A percentile compares a stretch with the other conserved stretches of the same genome.
These are phyloP conservation scores for Forsythia viridissima DNA, from an alignment of 257 asterid species.

Conservation along the genomic window DNA sequence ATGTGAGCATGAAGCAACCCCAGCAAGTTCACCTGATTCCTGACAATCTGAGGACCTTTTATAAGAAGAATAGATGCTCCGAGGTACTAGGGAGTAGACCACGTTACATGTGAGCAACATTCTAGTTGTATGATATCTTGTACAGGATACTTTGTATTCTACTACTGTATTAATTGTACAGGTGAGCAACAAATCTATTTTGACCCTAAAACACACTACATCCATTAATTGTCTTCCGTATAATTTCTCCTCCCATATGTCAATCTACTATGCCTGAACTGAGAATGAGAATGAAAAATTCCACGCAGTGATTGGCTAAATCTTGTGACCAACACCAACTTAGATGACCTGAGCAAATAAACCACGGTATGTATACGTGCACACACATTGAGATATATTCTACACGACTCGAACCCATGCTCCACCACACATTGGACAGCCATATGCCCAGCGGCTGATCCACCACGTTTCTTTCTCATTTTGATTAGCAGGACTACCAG, in stretches of 20 bases:
- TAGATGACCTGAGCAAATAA: background rate
- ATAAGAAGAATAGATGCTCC: background rate
- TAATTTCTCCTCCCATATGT: background rate
- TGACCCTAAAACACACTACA: background rate
- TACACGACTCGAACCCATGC: constrained; percentile 95
- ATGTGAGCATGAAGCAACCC: no score
- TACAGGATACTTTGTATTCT: no score
- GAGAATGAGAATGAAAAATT: background rate
- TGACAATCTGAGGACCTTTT: no score
- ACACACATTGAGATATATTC: constrained; percentile 13
- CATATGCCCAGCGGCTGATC: constrained; percentile 92
- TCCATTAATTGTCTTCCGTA: constrained; percentile 1
- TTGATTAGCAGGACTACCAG: constrained; percentile 43
- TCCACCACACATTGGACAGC: constrained; percentile 99
- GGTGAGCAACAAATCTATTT: background rate
- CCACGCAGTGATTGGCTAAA: background rate
- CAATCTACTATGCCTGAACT: background rate
- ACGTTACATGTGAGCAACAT: background rate
- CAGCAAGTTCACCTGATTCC: no score
- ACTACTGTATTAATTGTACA: no score
- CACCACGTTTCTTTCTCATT: constrained; percentile 89
- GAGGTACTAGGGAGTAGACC: background rate
- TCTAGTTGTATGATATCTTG: no score
- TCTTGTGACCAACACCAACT: constrained; percentile 7
- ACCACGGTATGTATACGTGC: background rate